A percentile compares a stretch with the other conserved stretches of the same genome.
These are phyloP conservation scores for Hypocreales sp. DNA, from an alignment of 2,329 filamentous ascomycete species.

Conservation along the genomic window DNA sequence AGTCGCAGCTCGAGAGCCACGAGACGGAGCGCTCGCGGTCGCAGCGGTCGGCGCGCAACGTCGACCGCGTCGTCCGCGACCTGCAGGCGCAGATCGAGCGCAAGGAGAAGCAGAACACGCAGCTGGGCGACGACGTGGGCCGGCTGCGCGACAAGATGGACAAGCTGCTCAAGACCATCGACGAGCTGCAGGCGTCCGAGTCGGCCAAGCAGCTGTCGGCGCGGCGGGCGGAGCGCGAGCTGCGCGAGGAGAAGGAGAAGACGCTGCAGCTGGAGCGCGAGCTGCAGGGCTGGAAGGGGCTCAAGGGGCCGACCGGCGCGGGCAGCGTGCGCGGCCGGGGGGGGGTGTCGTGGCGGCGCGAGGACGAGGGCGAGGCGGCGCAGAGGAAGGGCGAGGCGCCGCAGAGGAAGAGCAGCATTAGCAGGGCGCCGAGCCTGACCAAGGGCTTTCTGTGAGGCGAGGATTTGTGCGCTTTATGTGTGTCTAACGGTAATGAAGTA, in stretches of 20 bases:
- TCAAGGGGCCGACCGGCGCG: constrained; percentile 36
- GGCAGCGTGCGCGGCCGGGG: constrained; percentile 21
- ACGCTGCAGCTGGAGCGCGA: constrained; percentile 71
- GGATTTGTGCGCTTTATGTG: no score
- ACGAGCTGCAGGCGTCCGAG: constrained; percentile 83
- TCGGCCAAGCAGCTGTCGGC: constrained; percentile 66
- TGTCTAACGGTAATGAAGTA: no score
- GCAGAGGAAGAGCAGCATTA: constrained; percentile 50
- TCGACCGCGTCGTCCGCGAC: constrained; percentile 88
- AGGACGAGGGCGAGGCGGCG: constrained; percentile 23
- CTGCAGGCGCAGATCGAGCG: constrained; percentile 84
- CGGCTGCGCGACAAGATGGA: constrained; percentile 84
- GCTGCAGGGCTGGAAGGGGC: constrained; percentile 68
- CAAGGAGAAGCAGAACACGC: constrained; percentile 71
- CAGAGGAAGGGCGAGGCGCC: constrained; percentile 32
- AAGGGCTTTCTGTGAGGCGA: constrained; percentile 56
- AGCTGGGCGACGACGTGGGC: constrained; percentile 68
- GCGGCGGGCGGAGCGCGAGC: constrained; percentile 75
- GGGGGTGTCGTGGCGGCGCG: constrained; percentile 17
- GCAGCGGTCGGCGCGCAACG: constrained; percentile 76
- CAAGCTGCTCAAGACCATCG: constrained; percentile 77
- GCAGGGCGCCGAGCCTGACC: constrained; percentile 50
- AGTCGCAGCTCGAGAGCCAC: constrained; percentile 71
- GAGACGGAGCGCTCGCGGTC: constrained; percentile 66
- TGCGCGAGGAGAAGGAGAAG: constrained; percentile 79